A percentile compares a stretch with the other conserved stretches of the same genome.
phyloP scores from a whole-genome alignment of 495 filamentous ascomycete species.

The Opeltia flavorubescens region DNA sequence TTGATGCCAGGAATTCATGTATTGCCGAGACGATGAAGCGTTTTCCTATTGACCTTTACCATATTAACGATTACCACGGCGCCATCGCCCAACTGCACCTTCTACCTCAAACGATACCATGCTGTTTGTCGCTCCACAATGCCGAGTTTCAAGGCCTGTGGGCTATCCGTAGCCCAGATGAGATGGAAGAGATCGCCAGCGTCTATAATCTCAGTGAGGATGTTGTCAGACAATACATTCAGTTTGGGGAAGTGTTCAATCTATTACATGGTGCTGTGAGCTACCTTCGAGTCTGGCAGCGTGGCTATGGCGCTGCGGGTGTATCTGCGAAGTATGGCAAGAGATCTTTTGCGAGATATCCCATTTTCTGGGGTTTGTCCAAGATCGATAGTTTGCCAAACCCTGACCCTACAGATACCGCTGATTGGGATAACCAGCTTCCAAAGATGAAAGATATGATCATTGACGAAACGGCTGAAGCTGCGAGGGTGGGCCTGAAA shows the following conservation, averaged over 20 bases:
- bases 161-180: conserved; percentile 46
- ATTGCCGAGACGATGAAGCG: conserved; percentile 43
- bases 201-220: conserved; percentile 49
- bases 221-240: conserved; percentile 40
- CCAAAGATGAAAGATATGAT: conserved; percentile 36
- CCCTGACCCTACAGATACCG: conserved; percentile 62
- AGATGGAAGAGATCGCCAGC: conserved; percentile 51
- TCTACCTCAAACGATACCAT: conserved; percentile 47
- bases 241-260: conserved; percentile 59
- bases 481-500: conserved; percentile 39
- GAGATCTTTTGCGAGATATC: conserved; percentile 59
- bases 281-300: conserved; percentile 61
- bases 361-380: conserved; percentile 63
- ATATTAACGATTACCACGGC: conserved; percentile 74
- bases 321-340: conserved; percentile 66
- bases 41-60: conserved; percentile 56
- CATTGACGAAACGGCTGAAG: conserved; percentile 45
- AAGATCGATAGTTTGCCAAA: conserved; percentile 61
- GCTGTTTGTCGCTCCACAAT: conserved; percentile 47
- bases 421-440: conserved; percentile 45
- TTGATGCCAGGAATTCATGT: conserved; percentile 30
- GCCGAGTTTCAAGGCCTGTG: conserved; percentile 62
- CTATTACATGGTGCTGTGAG: conserved; percentile 59
- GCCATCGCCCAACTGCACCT: conserved; percentile 58
- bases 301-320: conserved; percentile 62